Evolutionary conservation across 139 green algal species (phyloP).

Genomic region (Astrephomene gubernaculifera): DNA sequence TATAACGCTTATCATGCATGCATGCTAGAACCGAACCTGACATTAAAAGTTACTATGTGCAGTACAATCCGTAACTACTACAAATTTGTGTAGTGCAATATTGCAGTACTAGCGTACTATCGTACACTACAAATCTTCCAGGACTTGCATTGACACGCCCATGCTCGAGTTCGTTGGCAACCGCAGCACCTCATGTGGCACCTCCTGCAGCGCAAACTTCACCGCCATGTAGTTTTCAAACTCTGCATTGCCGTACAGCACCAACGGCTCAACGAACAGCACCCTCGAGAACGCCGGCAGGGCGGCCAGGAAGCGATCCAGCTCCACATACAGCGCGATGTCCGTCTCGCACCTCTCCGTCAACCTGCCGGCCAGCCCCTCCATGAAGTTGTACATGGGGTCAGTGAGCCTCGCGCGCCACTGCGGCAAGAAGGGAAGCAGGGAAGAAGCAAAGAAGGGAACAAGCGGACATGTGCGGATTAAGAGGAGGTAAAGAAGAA

Average conservation of each 20-base stretch:
- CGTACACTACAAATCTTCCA: no score
- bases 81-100: no score
- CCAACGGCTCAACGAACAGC: conserved; percentile 27
- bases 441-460: not conserved
- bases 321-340: conserved; percentile 4
- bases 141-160: no score
- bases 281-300: not conserved
- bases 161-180: conserved; percentile 18
- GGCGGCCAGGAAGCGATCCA: not conserved
- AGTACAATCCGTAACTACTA: no score
- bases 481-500: not conserved
- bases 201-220: not conserved
- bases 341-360: not conserved
- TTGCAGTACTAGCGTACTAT: no score
- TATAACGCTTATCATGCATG: no score
- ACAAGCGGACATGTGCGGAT: not conserved
- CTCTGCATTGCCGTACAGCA: conserved; percentile 25
- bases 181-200: conserved; percentile 11
- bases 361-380: conserved; percentile 14
- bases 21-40: no score
- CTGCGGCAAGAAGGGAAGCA: conserved; percentile 9
- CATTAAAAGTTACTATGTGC: no score
- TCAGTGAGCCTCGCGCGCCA: conserved; percentile 6
- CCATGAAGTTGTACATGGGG: conserved; percentile 29
- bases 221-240: not conserved